Conservation (phyloP, 192 early-diverging fungal genomes). For the Linderina pennispora region DNA sequence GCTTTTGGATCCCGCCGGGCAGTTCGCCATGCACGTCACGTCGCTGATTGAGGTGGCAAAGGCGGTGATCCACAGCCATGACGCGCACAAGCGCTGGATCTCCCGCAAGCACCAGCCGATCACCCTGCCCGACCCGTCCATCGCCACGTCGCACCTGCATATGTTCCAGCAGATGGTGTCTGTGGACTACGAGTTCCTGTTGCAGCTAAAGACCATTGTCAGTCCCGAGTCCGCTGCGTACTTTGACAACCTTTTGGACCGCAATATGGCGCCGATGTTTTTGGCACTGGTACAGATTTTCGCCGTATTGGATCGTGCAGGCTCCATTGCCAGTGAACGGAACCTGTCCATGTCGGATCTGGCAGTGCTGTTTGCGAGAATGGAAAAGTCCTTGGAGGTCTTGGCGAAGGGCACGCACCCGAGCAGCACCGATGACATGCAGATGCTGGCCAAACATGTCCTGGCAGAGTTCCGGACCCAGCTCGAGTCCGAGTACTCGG, state of each 20-base stretch:
- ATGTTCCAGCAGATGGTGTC: slow-evolving; percentile 19
- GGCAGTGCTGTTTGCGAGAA: slow-evolving; percentile 10
- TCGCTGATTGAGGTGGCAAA: slow-evolving; percentile 9
- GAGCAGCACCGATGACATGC: slow-evolving; percentile 9
- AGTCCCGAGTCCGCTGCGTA: background rate
- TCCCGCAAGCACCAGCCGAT: slow-evolving; percentile 3
- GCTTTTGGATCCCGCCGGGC: background rate
- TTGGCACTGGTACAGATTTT: slow-evolving; percentile 13
- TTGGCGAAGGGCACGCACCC: background rate
- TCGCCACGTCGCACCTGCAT: background rate
- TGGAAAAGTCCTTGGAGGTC: slow-evolving; percentile 8
- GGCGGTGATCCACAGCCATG: slow-evolving; percentile 3
- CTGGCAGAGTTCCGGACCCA: background rate
- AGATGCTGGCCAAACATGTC: slow-evolving; percentile 3
- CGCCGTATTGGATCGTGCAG: slow-evolving; percentile 1
- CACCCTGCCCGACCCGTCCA: background rate
- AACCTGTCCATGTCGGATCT: slow-evolving; percentile 6
- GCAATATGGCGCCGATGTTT: slow-evolving; percentile 14
- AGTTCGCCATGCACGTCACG: background rate
- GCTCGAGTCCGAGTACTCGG: background rate
- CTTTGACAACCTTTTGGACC: slow-evolving; percentile 12
- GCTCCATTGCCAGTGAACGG: background rate
- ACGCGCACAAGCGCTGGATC: slow-evolving; percentile 6
- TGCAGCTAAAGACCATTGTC: slow-evolving; percentile 4
- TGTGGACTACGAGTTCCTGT: slow-evolving; percentile 14